Base-by-base conservation (phyloP, 257 asterid species). In the Solanum pennellii region DNA sequence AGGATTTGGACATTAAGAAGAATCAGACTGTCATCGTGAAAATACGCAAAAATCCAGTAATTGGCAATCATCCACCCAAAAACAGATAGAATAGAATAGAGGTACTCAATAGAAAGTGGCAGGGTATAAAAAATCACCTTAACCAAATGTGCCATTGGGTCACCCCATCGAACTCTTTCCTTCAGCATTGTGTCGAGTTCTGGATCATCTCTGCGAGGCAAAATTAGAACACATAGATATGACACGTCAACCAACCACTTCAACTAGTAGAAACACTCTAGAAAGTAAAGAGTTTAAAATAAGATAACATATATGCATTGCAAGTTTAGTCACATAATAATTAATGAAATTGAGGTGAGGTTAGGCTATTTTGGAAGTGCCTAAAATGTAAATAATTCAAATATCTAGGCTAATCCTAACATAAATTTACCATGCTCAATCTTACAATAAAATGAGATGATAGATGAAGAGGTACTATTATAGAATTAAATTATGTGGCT, bases 81-180 rank as follows among this genome's bases (percentile, higher is more conserved):
- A 49, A 60, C 73, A 83, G n/a, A 86, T 49, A 75, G 72, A n/a
- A 86, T 49, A 83, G 72, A n/a, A 23, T 35, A 42, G 9, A 15
- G n/a, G 72, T 47, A 1, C 62, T 37, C 49, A n/a, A 29, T 37
- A 8, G 3, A 27, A 45, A 65, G 75, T 27, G 85, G n/a, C 18
- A 13, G 21, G 41, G 12, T 14, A 47, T 60, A 84, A 86, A 84
- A 73, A 42, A 72, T 84, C 90, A 89, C 98, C 95, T 92, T 93
- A 71, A 92, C 98, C 89, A 95, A 91, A 90, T 97, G 98, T 23
- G 98, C 98, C 98, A 96, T 96, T 5, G 99, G 99, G 86, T 96
- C 99, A 86, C 98, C 99, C 95, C 95, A 96, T 91, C 99, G 92
- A 23, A 95, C 90, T 92, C 96, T 90, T 31, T 94, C 99, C 93